Conservation (phyloP, 163 green algal genomes). For the Coccomyxa subellipsoidea region DNA sequence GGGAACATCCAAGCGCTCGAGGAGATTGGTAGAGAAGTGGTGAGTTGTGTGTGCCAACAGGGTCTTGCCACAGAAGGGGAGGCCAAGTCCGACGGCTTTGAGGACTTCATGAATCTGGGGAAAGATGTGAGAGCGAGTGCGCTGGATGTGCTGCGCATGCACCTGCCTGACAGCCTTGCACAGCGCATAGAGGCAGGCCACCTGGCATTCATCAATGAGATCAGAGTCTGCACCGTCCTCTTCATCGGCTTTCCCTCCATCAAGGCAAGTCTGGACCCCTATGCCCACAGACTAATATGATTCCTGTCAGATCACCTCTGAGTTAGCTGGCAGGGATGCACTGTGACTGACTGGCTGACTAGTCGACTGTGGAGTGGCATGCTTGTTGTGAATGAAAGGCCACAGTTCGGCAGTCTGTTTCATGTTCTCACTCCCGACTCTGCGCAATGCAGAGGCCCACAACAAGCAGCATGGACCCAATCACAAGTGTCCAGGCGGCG, state of each 20-base stretch:
- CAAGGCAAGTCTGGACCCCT: slow-evolving; percentile 20
- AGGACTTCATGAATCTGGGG: background rate
- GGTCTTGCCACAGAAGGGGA: background rate
- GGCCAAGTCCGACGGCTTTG: background rate
- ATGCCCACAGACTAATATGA: too few species aligned
- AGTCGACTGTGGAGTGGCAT: too few species aligned
- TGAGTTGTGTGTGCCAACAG: too few species aligned
- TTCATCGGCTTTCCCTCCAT: slow-evolving; percentile 83
- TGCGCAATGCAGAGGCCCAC: background rate
- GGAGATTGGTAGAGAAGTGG: too few species aligned
- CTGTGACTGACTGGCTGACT: too few species aligned
- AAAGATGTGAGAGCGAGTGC: background rate
- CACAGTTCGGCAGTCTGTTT: background rate
- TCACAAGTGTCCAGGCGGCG: slow-evolving; percentile 54
- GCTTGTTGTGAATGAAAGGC: background rate
- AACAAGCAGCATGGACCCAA: background rate
- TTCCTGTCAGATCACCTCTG: background rate
- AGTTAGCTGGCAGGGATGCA: too few species aligned
- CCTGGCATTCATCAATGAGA: slow-evolving; percentile 76
- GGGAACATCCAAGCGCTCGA: too few species aligned
- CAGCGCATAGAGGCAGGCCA: slow-evolving; percentile 69
- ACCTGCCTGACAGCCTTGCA: slow-evolving; percentile 65
- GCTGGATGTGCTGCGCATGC: slow-evolving; percentile 57
- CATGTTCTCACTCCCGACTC: background rate
- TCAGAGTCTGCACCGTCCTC: slow-evolving; percentile 69